These are phyloP conservation scores for Fraxinus pennsylvanica DNA, from an alignment of 257 asterid genomes.

Conservation along the genomic window DNA sequence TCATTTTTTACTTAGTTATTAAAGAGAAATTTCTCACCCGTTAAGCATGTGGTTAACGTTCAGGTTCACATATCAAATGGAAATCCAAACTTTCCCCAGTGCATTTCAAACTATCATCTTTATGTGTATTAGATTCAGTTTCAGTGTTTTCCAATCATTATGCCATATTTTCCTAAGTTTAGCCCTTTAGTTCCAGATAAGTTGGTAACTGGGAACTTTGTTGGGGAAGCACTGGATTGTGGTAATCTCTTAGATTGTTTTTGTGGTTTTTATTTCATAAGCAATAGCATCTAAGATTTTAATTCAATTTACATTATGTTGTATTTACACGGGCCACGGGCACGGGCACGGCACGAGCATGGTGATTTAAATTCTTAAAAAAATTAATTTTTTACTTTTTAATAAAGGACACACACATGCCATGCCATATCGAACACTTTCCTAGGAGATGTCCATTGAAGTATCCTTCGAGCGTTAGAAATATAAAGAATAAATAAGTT, in stretches of 20 bases:
- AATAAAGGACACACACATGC: too few species aligned
- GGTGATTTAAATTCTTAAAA: too few species aligned
- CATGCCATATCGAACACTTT: too few species aligned
- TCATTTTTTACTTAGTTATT: constrained; percentile 3
- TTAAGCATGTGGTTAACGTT: constrained; percentile 3
- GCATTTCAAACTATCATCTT: neutral
- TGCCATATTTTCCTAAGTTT: neutral
- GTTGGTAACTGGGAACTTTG: neutral
- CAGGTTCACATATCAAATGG: neutral
- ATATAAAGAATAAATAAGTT: too few species aligned
- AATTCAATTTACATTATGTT: too few species aligned
- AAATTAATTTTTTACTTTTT: too few species aligned
- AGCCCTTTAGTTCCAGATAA: neutral
- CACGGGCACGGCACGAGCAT: too few species aligned
- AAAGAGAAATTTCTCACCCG: neutral
- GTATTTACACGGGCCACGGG: too few species aligned
- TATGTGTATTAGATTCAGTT: neutral
- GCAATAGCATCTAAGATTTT: neutral
- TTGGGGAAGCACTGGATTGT: neutral
- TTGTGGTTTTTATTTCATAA: neutral
- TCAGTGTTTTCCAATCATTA: neutral
- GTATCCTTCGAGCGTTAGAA: too few species aligned
- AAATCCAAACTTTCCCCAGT: neutral
- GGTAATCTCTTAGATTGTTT: neutral
- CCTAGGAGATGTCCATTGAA: too few species aligned